Base-by-base conservation (phyloP, 75 land plant species). In the Azolla pinnata region DNA sequence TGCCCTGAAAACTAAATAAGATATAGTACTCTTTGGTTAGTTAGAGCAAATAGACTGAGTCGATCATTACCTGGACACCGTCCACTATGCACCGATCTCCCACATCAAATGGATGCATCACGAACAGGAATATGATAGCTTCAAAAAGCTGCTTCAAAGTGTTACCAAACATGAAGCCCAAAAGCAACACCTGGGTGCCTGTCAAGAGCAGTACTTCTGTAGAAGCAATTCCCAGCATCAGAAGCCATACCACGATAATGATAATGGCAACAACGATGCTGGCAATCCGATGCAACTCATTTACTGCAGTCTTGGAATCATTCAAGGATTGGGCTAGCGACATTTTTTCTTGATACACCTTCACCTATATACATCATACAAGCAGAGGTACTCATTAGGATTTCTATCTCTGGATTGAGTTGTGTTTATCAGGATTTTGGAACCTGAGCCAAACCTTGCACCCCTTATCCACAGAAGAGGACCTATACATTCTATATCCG, bases 31-130 rank as follows among this genome's bases (percentile, higher is more conserved):
- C n/a, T n/a, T n/a, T n/a, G n/a, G n/a, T n/a, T n/a, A n/a, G n/a
- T n/a, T n/a, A n/a, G n/a, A n/a, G n/a, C n/a, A n/a, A n/a, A n/a
- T n/a, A n/a, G n/a, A n/a, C 19, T 55, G 29, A 23, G 18, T 23
- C 12, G 19, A 29, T 16, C 17, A n/a, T 19, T 78, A 74, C 78
- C 77, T 64, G 68, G 20, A 74, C 75, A 9, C 84, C 84, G 74
- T 83, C 87, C 45, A 83, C 48, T 30, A 83, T 78, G 59, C 77
- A 73, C 1, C 87, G 71, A 58, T 83, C 87, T 17, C 87, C 87
- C 24, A 83, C 86, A 67, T 83, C 86, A 70, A 75, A 83, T 32
- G 86, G 86, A 49, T 81, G 84, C 61, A 71, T 71, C 17, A 80
- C 78, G 47, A 83, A 83, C 9, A 77, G 77, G 60, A 83, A 83